Conservation (phyloP, 1,139 yeast genomes). For the Debaryomyces nepalensis region DNA sequence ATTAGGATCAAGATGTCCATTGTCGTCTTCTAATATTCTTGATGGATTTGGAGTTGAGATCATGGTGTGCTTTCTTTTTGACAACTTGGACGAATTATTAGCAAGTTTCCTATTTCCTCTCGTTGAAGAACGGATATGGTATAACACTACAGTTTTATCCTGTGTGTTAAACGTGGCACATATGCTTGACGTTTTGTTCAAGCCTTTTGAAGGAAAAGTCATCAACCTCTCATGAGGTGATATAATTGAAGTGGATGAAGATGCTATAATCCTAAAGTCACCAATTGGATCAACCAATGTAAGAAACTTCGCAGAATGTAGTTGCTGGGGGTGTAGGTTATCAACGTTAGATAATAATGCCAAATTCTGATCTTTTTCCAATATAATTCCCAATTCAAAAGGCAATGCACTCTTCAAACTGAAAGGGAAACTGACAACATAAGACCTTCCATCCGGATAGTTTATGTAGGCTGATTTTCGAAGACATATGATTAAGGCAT, state of each 20-base stretch:
- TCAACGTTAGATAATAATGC: conserved; percentile 15
- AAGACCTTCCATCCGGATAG: conserved; percentile 58
- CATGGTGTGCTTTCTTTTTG: conserved; percentile 33
- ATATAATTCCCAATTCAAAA: conserved; percentile 65
- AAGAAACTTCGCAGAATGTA: conserved; percentile 51
- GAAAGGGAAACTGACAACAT: conserved; percentile 68
- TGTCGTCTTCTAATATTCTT: conserved; percentile 49
- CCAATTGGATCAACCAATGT: conserved; percentile 71
- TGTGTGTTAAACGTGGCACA: conserved; percentile 57
- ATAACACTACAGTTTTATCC: conserved; percentile 50
- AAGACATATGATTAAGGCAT: conserved; percentile 55
- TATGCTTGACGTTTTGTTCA: conserved; percentile 40
- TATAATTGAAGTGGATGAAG: conserved; percentile 72
- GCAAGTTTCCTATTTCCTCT: conserved; percentile 20
- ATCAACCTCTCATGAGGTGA: conserved; percentile 60
- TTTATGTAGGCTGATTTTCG: conserved; percentile 59
- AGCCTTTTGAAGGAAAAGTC: conserved; percentile 49
- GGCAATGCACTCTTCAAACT: conserved; percentile 57
- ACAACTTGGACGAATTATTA: conserved; percentile 20
- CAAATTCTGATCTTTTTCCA: conserved; percentile 51
- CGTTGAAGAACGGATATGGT: conserved; percentile 54
- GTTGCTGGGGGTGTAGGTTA: conserved; percentile 28
- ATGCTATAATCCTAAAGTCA: conserved; percentile 67
- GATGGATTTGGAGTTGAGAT: conserved; percentile 48
- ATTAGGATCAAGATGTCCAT: conserved; percentile 21